Conservation (phyloP, 257 asterid species). For the Solanum sitiens region DNA sequence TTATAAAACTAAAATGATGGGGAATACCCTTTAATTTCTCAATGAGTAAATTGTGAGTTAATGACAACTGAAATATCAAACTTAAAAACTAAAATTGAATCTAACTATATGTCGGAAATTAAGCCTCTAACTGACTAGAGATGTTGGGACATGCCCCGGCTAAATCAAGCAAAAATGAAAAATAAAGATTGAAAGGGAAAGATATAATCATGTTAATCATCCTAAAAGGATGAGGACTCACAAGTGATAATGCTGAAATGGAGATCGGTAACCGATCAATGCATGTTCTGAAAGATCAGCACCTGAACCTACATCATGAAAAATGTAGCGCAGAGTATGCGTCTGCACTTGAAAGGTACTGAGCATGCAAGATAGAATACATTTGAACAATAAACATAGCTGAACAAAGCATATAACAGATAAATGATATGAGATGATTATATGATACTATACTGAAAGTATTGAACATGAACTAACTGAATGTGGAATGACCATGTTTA, state of each 20-base stretch:
- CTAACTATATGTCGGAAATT: neutral
- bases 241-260: too few relatives aligned
- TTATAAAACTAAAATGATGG: neutral
- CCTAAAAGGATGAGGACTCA: neutral
- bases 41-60: too few relatives aligned
- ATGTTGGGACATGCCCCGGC: neutral
- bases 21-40: neutral
- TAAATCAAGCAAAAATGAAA: neutral
- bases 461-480: too few relatives aligned
- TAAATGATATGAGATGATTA: neutral
- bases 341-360: neutral
- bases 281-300: neutral
- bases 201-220: too few relatives aligned
- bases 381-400: neutral
- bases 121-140: neutral
- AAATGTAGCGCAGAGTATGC: too few relatives aligned
- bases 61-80: neutral
- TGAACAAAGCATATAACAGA: neutral
- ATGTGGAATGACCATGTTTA: neutral
- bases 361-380: neutral
- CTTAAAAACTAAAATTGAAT: too few relatives aligned
- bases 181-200: neutral
- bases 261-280: neutral
- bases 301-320: neutral
- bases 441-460: too few relatives aligned